These are phyloP conservation scores for Cudoniella acicularis DNA, from an alignment of 495 filamentous ascomycete species.

Conservation along the genomic window DNA sequence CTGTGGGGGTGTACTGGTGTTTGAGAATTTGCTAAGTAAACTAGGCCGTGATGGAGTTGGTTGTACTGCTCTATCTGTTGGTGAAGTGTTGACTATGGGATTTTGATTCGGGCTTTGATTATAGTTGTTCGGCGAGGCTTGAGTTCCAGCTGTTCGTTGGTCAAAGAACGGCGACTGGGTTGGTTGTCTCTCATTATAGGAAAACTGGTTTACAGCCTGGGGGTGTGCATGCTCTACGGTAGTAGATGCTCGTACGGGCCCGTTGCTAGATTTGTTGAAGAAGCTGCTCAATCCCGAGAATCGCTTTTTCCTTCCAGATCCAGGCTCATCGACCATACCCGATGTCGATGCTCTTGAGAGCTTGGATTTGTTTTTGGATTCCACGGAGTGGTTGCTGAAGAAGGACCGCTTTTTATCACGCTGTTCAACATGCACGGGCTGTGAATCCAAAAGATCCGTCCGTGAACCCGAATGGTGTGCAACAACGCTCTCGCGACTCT, in stretches of 20 bases:
- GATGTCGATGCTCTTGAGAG: slow-evolving; percentile 10
- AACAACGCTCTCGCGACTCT: slow-evolving; percentile 20
- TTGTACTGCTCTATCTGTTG: neutral
- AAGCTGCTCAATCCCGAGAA: slow-evolving; percentile 40
- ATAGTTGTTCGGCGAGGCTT: neutral
- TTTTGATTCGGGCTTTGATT: slow-evolving; percentile 4
- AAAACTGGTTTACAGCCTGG: slow-evolving; percentile 21
- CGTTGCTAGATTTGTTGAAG: slow-evolving; percentile 10
- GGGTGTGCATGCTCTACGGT: neutral
- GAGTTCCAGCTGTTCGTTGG: neutral
- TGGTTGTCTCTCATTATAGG: slow-evolving; percentile 17
- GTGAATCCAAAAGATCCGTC: slow-evolving; percentile 5
- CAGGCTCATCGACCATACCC: slow-evolving; percentile 16
- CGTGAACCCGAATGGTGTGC: slow-evolving; percentile 18
- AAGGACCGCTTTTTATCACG: slow-evolving; percentile 13
- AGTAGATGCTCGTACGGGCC: neutral
- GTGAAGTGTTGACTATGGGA: slow-evolving; percentile 6
- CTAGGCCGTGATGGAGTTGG: neutral
- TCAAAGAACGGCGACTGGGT: slow-evolving; percentile 16
- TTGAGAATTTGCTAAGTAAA: neutral
- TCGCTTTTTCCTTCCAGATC: slow-evolving; percentile 41
- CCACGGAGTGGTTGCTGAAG: slow-evolving; percentile 5
- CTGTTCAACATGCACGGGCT: neutral
- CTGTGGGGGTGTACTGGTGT: neutral
- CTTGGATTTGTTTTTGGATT: slow-evolving; percentile 14